Percentiles rank a stretch among this genome's conserved stretches.
These are phyloP conservation scores for Xylaria sp. DNA, from an alignment of 2,329 filamentous ascomycete species.

Conservation along the genomic window DNA sequence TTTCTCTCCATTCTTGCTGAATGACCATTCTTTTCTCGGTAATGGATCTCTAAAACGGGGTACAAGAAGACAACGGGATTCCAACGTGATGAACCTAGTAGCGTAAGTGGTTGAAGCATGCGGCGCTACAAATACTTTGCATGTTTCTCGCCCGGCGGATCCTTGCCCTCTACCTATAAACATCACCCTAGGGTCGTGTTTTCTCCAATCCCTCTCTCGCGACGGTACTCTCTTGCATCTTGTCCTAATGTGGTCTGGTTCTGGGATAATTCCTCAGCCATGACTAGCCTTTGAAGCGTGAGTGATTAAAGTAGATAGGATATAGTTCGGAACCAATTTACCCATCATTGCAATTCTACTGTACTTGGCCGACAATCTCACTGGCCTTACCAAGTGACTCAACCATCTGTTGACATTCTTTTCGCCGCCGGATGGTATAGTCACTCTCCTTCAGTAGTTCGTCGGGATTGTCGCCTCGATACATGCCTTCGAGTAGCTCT, in stretches of 20 bases:
- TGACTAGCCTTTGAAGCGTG: neutral
- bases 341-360: constrained; percentile 53
- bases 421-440: constrained; percentile 92
- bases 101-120: constrained; percentile 19
- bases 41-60: constrained; percentile 19
- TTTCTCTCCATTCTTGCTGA: constrained; percentile 20
- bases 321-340: constrained; percentile 14
- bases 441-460: constrained; percentile 98
- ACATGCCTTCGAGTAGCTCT: constrained; percentile 97
- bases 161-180: constrained; percentile 23
- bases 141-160: constrained; percentile 9
- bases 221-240: constrained; percentile 1
- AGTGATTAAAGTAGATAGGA: constrained; percentile 16
- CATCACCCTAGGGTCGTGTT: constrained; percentile 4
- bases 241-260: constrained; percentile 1
- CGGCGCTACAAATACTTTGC: constrained; percentile 9
- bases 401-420: constrained; percentile 99
- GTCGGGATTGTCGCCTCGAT: constrained; percentile 88
- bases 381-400: constrained; percentile 89
- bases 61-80: constrained; percentile 1
- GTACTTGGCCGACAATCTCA: constrained; percentile 91
- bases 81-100: constrained; percentile 3
- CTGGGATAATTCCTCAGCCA: neutral
- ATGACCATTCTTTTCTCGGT: constrained; percentile 21
- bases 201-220: constrained; percentile 23